Base-by-base conservation (phyloP, 768 basidiomycete species). In the Daedaleopsis sinensis region DNA sequence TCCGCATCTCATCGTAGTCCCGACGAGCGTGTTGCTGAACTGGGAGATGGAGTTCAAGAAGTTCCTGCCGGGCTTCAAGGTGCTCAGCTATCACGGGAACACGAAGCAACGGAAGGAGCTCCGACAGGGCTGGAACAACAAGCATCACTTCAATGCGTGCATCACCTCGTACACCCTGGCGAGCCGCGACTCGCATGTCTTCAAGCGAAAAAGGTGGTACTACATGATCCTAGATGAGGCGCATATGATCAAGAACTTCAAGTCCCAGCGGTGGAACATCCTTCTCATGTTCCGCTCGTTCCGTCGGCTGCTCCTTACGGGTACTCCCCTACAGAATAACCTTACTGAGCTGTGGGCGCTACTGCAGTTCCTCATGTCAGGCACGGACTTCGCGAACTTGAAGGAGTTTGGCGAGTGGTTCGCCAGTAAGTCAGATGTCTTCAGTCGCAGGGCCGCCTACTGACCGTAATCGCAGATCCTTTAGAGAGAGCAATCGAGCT, bases 31-130 rank as follows among this genome's bases (percentile, higher is more conserved):
- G 18, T 79, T 98, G 46, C 79, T 96, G 57, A 97, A 97, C 72
- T 98, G 95, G 96, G 89, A 93, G 71, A 91, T 93, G 89, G 96
- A 98, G 71, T 97, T 97, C 78, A 92, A 94, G 72, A 96, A 95
- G 72, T 97, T 98, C 73, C 80, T 94, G 1, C 96, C 96, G 0
- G 91, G 91, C 1, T 94, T 95, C 76, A 86, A 84, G 61, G 86
- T 91, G 54, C 73, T 97, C 38, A 91, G 91, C 70, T 99, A 98
- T 71, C 92, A 98, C 69, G 97, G 97, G 27, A 85, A 80, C 50
- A 87, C 90, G 39, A 94, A 94, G 71, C 91, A 93, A 39, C 87
- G 94, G 50, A 94, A 93, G 70, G 93, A 96, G 65, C 82, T 94
- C 21, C 87, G 94, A 12, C 86, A 92, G 65, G 94, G 94, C 35